Evolutionary conservation across 768 basidiomycete species (phyloP).

Genomic region (Gymnopilus dilepis): DNA sequence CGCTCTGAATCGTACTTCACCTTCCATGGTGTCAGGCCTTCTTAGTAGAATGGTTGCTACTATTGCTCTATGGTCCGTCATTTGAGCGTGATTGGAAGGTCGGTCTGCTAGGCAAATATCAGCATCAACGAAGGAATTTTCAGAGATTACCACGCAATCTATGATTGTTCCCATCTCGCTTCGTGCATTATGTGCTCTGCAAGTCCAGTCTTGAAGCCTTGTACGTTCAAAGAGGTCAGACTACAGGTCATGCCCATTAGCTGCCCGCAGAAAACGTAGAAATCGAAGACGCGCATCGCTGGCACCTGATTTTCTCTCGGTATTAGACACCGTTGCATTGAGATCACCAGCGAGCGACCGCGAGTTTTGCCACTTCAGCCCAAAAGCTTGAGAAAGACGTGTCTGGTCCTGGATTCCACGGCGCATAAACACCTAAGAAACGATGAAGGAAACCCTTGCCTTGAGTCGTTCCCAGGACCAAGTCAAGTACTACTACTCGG

Average conservation of each 20-base stretch:
- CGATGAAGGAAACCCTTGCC: constrained; percentile 2
- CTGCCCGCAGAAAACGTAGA: background rate
- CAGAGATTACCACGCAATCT: background rate
- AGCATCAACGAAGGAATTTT: background rate
- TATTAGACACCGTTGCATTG: background rate
- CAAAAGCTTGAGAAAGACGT: background rate
- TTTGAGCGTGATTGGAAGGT: background rate
- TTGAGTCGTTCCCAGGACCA: background rate
- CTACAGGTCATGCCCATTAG: background rate
- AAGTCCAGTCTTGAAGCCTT: background rate
- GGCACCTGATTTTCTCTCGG: background rate
- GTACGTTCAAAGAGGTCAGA: background rate
- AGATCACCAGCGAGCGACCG: background rate
- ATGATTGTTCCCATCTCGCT: background rate
- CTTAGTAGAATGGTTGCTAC: background rate
- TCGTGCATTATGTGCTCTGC: background rate
- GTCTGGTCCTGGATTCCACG: background rate
- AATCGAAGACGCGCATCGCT: background rate
- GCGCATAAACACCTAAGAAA: background rate
- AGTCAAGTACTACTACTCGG: too few species aligned
- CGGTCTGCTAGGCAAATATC: background rate
- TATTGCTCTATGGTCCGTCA: background rate
- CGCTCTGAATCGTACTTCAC: background rate
- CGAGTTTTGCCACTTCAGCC: background rate
- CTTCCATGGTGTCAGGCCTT: background rate